phyloP scores from a whole-genome alignment of 2,329 filamentous ascomycete species.

The Botrytis sinoallii region DNA sequence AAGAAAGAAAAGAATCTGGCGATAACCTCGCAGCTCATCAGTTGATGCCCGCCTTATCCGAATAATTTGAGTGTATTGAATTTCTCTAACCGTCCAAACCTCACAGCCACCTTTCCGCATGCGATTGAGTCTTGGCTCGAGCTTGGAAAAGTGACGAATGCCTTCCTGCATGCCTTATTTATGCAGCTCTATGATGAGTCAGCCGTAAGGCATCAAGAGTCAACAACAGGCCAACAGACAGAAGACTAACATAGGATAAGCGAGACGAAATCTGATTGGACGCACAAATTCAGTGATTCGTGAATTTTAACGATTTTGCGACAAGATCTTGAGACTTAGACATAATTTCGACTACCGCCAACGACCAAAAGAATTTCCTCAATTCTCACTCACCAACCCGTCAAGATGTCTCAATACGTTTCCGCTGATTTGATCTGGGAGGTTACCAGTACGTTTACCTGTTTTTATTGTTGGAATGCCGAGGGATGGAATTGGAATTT shows the following conservation, averaged over 20 bases:
- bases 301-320: conserved; percentile 14
- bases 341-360: conserved; percentile 16
- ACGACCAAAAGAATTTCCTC: conserved; percentile 11
- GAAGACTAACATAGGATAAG: conserved; percentile 15
- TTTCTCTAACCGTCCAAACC: background rate
- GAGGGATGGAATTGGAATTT: background rate
- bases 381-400: conserved; percentile 19
- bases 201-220: background rate
- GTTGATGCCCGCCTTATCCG: conserved; percentile 2
- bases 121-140: background rate
- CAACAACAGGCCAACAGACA: background rate
- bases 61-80: background rate
- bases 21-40: conserved; percentile 11
- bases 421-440: conserved; percentile 93
- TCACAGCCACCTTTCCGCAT: background rate
- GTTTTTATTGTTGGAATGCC: conserved; percentile 6
- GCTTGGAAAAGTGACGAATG: background rate
- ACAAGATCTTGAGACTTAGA: conserved; percentile 10
- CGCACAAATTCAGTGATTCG: conserved; percentile 14
- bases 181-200: background rate
- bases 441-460: conserved; percentile 74
- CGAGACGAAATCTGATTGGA: conserved; percentile 15
- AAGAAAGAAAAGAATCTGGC: background rate
- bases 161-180: background rate
- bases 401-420: conserved; percentile 59